Evolutionary conservation across 805 yeast species (phyloP).

Genomic region (Danielozyma ontarioensis): DNA sequence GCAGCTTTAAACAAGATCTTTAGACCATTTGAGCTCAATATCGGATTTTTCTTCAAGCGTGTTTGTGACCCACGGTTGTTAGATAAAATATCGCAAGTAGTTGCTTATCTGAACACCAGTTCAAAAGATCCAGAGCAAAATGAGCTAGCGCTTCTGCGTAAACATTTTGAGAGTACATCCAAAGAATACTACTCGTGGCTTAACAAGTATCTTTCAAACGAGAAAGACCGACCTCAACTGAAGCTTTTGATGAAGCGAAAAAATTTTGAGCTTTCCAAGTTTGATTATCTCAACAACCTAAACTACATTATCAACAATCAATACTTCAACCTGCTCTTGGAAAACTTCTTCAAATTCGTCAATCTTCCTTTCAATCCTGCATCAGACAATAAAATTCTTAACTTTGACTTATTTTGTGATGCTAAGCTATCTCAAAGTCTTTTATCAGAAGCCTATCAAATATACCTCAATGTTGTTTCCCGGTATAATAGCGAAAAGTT

Average conservation of each 20-base stretch:
- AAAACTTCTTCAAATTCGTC: constrained; percentile 31
- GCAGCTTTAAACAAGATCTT: constrained; percentile 18
- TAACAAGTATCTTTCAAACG: constrained; percentile 38
- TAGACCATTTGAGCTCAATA: constrained; percentile 27
- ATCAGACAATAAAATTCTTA: constrained; percentile 7
- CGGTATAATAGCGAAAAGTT: constrained; percentile 38
- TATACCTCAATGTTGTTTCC: constrained; percentile 29
- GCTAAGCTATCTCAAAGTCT: constrained; percentile 11
- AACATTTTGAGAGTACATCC: constrained; percentile 33
- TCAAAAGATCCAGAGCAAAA: no score
- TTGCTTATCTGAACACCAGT: constrained; percentile 1
- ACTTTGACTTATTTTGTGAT: constrained; percentile 11
- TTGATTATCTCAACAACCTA: constrained; percentile 42
- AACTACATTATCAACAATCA: constrained; percentile 34
- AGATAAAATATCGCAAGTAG: constrained; percentile 17
- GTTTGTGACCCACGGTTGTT: constrained; percentile 25
- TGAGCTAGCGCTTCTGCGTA: constrained; percentile 5
- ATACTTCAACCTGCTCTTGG: constrained; percentile 33
- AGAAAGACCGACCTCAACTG: constrained; percentile 39
- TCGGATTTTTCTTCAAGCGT: constrained; percentile 21
- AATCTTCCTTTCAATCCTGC: constrained; percentile 12
- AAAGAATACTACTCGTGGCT: constrained; percentile 42
- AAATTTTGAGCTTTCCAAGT: constrained; percentile 38
- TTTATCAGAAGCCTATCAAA: constrained; percentile 17
- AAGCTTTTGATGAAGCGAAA: constrained; percentile 30